Evolutionary conservation across 1,284 basidiomycete genomes (phyloP).

Genomic region (Irpex rosettiformis): DNA sequence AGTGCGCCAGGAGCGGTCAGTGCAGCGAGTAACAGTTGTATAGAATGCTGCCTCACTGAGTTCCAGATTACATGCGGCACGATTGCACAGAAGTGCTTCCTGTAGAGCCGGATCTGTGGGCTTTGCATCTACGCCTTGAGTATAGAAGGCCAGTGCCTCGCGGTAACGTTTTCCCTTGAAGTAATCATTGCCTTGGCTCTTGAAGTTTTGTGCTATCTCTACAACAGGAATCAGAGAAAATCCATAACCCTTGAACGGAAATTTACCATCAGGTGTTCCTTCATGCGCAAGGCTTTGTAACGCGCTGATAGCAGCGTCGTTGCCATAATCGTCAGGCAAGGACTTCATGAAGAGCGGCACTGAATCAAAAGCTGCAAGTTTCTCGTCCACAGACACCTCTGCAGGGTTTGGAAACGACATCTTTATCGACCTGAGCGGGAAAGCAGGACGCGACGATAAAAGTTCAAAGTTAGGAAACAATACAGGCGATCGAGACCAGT

Average conservation of each 20-base stretch:
- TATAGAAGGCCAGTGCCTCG: constrained; percentile 90
- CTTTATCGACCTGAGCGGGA: neutral
- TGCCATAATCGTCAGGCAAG: constrained; percentile 66
- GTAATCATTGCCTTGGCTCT: constrained; percentile 94
- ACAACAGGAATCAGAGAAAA: neutral
- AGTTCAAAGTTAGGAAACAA: neutral
- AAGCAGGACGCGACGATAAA: neutral
- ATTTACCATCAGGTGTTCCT: constrained; percentile 90
- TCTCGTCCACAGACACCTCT: constrained; percentile 37
- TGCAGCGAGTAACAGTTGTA: constrained; percentile 9
- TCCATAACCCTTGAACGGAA: constrained; percentile 3
- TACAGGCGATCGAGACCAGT: neutral
- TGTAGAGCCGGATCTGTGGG: constrained; percentile 61
- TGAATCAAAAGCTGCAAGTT: constrained; percentile 50
- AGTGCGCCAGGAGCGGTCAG: neutral
- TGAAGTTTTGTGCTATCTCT: constrained; percentile 93
- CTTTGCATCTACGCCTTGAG: constrained; percentile 83
- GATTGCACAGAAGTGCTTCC: constrained; percentile 81
- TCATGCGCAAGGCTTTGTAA: constrained; percentile 86
- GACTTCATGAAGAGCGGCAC: constrained; percentile 92
- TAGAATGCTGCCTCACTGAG: constrained; percentile 51
- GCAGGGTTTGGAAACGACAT: constrained; percentile 32
- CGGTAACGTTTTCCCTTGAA: constrained; percentile 84
- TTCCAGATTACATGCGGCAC: constrained; percentile 91
- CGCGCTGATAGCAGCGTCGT: constrained; percentile 74